Evolutionary conservation across 2,329 filamentous ascomycete genomes (phyloP), one percentile per base, ranked within the genome.

Genomic region (Exophiala calicioides): DNA sequence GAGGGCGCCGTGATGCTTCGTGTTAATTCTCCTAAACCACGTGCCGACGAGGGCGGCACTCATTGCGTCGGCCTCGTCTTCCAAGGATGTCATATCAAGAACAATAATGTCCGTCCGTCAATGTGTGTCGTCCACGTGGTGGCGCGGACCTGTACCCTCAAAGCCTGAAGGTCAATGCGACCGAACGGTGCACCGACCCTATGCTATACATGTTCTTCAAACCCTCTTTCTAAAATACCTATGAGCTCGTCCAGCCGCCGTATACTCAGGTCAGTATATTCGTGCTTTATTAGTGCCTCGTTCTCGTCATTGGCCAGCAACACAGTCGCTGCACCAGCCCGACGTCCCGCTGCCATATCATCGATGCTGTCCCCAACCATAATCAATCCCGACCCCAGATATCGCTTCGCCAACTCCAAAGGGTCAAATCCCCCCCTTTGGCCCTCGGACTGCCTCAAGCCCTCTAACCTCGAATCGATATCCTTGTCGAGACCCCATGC

Each of bases 301-400:
- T 95, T 95, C n/a, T 78, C 83, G n/a, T 88, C 81, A 61, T 94
- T 94, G 12, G 85, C 77, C 33, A 98, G 73, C 63, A 97, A 64
- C n/a, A 97, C 90, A 0, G 93, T 97, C 24, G 89, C 86, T 1
- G 90, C 88, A 1, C 91, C 91, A 0, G 91, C 91, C 41, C 75
- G 76, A 50, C 85, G 79, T 0, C 93, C 91, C 1, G 91, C 89
- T 5, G 85, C 87, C 81, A 97, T 94, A 64, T 98, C 93, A 65
- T 97, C 93, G 44, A 95, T 81, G 12, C 85, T 90, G 63, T 91
- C 87, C 3, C 87, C 87, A 16, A 76, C 72, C 73, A 60, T 41
- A 41, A 52, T 36, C 21, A 53, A 37, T 7, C 44, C 44, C 10
- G 50, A 43, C 10, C 58, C 57, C 20, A 53, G 35, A 24, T 46